Percentiles rank a stretch among this genome's conserved stretches.
These are phyloP conservation scores for Yarrowia divulgata DNA, from an alignment of 805 yeast species.

Conservation along the genomic window DNA sequence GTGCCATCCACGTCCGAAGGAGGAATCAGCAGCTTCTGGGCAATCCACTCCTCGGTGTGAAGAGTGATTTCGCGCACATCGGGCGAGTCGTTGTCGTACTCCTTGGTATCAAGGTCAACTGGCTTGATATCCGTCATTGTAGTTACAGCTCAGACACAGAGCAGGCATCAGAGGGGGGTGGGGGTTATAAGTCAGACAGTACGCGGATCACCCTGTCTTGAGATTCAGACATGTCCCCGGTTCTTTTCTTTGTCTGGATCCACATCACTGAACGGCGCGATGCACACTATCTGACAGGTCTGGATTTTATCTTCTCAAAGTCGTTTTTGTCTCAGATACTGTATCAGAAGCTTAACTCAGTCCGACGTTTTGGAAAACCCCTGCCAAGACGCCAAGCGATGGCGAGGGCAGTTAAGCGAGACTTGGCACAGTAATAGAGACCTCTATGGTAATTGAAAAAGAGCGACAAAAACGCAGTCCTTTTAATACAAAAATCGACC, in stretches of 20 bases:
- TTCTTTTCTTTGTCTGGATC: neutral
- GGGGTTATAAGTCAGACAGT: neutral
- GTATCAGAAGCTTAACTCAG: neutral
- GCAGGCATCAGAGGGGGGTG: too few relatives aligned
- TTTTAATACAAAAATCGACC: too few relatives aligned
- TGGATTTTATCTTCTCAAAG: neutral
- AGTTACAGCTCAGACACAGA: too few relatives aligned
- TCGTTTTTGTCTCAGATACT: neutral
- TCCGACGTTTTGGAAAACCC: too few relatives aligned
- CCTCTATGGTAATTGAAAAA: too few relatives aligned
- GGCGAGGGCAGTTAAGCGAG: too few relatives aligned
- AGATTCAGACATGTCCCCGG: too few relatives aligned
- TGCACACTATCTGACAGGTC: neutral
- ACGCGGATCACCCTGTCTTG: too few relatives aligned
- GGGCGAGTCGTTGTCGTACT: neutral
- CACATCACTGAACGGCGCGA: conserved; percentile 8
- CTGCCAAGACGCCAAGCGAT: too few relatives aligned
- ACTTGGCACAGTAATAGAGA: too few relatives aligned
- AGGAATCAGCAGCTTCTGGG: conserved; percentile 17
- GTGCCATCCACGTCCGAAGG: conserved; percentile 18
- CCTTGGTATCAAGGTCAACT: neutral
- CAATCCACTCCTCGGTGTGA: conserved; percentile 17
- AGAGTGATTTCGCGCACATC: conserved; percentile 23
- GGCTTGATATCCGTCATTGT: conserved; percentile 13
- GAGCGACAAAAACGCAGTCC: too few relatives aligned